Evolutionary conservation across 192 early-diverging fungal species (phyloP), one percentile per base, ranked within the genome.

Genomic region (Entomortierella parvispora): DNA sequence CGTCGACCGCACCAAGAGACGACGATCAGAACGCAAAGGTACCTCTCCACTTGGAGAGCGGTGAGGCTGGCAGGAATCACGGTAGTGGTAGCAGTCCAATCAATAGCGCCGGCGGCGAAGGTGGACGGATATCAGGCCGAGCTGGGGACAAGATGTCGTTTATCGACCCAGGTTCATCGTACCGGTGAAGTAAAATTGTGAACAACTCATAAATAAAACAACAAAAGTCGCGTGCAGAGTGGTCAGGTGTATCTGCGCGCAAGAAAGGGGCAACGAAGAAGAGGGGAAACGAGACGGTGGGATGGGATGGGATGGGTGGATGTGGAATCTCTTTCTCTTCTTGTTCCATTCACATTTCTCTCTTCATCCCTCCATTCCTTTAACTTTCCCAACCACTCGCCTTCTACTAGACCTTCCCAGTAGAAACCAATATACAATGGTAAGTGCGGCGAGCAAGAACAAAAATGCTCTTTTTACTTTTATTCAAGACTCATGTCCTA

Each of bases 91-190:
- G 6, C 2, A 23, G 42, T 40, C n/a, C n/a, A 28, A 50, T 0
- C 14, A 28, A 31, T 47, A 40, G 31, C 3, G 31, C 6, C 20
- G 17, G 61, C 20, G 17, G 47, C 33, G 45, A 9, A 14, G 58
- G 48, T 7, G 40, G 57, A 14, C 20, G 63, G 8, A 44, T 45
- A 23, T 15, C 15, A 0, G 56, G 15, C 7, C 15, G 42, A 45
- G 62, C 56, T 17, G 15, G 70, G 3, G 56, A 74, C 40, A 74
- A 74, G 57, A 60, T 33, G 20, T 74, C 70, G 3, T 74, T 60
- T 40, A 46, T 74, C 26, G 70, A 74, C 3, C 40, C 70, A 14
- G 32, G 29, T 2, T 58, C 70, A 8, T 18, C 34, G 0, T 72
- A 51, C 42, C 61, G 49, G 7, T 40, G 12, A 40, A 9, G 12